Conservation (phyloP, 1,284 basidiomycete species). For the Laetiporus sulphureus region DNA sequence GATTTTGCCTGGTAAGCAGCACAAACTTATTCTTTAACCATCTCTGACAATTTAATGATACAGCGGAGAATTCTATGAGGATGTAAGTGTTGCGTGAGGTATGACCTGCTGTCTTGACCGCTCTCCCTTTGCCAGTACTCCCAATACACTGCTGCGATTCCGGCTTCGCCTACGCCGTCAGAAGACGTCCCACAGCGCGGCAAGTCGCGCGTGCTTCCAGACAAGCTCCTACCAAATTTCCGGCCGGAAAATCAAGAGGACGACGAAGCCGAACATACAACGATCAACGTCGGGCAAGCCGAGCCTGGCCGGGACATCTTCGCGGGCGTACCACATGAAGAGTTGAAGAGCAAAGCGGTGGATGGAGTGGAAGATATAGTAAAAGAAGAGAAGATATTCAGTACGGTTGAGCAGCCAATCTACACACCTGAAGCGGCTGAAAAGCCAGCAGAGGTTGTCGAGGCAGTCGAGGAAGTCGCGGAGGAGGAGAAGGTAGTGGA, state of each 20-base stretch:
- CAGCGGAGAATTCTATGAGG: slow-evolving; percentile 58
- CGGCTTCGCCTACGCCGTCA: slow-evolving; percentile 34
- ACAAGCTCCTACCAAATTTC: slow-evolving; percentile 40
- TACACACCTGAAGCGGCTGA: slow-evolving; percentile 1
- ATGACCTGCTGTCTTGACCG: not conserved
- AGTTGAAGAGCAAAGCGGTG: slow-evolving; percentile 13
- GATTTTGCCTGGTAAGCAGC: slow-evolving; percentile 84
- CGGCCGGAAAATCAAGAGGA: slow-evolving; percentile 25
- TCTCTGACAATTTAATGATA: not conserved
- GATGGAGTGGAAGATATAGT: slow-evolving; percentile 11
- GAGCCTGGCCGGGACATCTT: slow-evolving; percentile 70
- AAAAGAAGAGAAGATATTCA: slow-evolving; percentile 5
- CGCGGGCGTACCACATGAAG: slow-evolving; percentile 29
- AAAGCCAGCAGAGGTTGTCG: not conserved
- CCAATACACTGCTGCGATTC: slow-evolving; percentile 34
- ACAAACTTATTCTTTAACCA: not conserved
- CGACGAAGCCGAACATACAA: slow-evolving; percentile 31
- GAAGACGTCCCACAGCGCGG: not conserved
- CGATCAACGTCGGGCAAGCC: slow-evolving; percentile 40
- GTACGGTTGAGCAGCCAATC: slow-evolving; percentile 6
- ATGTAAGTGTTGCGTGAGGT: slow-evolving; percentile 35
- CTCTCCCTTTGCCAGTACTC: slow-evolving; percentile 37
- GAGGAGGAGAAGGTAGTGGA: slow-evolving; percentile 1
- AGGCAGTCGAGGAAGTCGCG: not conserved
- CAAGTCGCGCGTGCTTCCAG: slow-evolving; percentile 26